These are phyloP conservation scores for Rhizopogon vinicolor DNA, from an alignment of 768 basidiomycete species.

Conservation along the genomic window DNA sequence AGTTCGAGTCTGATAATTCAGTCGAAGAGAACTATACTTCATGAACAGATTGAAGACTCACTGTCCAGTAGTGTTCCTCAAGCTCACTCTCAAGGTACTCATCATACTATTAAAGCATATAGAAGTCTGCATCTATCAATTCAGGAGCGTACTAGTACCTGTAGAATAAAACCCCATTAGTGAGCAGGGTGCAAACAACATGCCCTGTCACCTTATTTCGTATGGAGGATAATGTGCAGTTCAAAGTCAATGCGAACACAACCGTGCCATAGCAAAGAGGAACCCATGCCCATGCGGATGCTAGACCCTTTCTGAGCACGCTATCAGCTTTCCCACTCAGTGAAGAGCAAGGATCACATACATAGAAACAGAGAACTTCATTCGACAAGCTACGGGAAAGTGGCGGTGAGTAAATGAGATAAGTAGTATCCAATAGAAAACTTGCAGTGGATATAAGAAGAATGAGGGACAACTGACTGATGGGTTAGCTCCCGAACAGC, in stretches of 20 bases:
- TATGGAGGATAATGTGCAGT: slow-evolving; percentile 22
- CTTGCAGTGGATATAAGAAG: slow-evolving; percentile 7
- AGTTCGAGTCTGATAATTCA: background rate
- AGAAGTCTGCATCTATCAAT: background rate
- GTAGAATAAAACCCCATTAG: slow-evolving; percentile 30
- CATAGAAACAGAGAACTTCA: slow-evolving; percentile 29
- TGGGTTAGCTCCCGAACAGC: background rate
- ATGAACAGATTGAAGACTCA: slow-evolving; percentile 2
- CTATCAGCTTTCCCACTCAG: background rate
- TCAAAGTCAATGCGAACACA: slow-evolving; percentile 29
- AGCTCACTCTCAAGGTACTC: slow-evolving; percentile 28
- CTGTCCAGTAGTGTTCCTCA: slow-evolving; percentile 35
- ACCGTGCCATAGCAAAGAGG: slow-evolving; percentile 36
- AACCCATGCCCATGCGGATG: slow-evolving; percentile 33
- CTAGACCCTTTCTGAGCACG: slow-evolving; percentile 11
- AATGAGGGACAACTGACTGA: slow-evolving; percentile 11
- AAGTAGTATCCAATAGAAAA: slow-evolving; percentile 17
- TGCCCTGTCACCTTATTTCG: slow-evolving; percentile 11
- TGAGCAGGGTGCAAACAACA: slow-evolving; percentile 20
- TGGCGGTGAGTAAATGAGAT: background rate
- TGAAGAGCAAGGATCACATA: slow-evolving; percentile 7
- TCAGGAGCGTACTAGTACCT: slow-evolving; percentile 17
- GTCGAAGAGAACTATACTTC: background rate
- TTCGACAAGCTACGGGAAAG: slow-evolving; percentile 32
- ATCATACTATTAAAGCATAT: slow-evolving; percentile 25